phyloP scores from a whole-genome alignment of 179 eudicot genomes.

The Carnegiea gigantea region DNA sequence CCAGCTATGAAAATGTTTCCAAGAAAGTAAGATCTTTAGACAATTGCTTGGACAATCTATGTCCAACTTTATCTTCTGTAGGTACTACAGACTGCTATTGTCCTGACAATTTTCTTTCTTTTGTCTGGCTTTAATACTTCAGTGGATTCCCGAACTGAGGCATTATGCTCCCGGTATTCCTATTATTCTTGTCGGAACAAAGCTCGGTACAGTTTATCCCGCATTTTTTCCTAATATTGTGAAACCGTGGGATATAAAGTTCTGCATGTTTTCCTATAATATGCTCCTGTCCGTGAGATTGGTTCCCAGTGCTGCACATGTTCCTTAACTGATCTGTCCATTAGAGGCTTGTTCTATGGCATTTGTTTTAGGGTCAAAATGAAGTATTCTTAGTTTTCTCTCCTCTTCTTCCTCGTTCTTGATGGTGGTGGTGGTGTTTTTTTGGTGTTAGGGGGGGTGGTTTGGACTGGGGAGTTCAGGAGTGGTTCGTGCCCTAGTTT shows the following conservation, averaged over 20 bases:
- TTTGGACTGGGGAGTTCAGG: no score
- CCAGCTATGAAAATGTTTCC: constrained; percentile 46
- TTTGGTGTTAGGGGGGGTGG: not conserved
- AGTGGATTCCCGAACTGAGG: constrained; percentile 51
- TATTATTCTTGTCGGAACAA: constrained; percentile 47
- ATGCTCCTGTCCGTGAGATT: not conserved
- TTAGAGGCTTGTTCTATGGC: not conserved
- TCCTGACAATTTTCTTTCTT: constrained; percentile 9
- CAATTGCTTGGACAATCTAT: not conserved
- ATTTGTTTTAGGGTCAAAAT: not conserved
- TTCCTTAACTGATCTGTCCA: not conserved
- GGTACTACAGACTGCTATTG: constrained; percentile 1
- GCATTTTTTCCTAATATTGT: not conserved
- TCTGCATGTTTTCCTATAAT: not conserved
- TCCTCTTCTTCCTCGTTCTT: not conserved
- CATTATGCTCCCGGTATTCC: constrained; percentile 53
- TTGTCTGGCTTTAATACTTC: constrained; percentile 15
- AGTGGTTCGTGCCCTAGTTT: no score
- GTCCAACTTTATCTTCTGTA: not conserved
- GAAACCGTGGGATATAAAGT: not conserved
- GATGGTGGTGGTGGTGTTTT: not conserved
- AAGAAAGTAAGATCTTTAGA: constrained; percentile 34
- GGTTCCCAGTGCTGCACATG: not conserved
- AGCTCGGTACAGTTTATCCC: constrained; percentile 34
- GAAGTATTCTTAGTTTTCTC: not conserved